These are phyloP conservation scores for Arthrobotrys iridis DNA, from an alignment of 2,329 filamentous ascomycete species.

Conservation along the genomic window DNA sequence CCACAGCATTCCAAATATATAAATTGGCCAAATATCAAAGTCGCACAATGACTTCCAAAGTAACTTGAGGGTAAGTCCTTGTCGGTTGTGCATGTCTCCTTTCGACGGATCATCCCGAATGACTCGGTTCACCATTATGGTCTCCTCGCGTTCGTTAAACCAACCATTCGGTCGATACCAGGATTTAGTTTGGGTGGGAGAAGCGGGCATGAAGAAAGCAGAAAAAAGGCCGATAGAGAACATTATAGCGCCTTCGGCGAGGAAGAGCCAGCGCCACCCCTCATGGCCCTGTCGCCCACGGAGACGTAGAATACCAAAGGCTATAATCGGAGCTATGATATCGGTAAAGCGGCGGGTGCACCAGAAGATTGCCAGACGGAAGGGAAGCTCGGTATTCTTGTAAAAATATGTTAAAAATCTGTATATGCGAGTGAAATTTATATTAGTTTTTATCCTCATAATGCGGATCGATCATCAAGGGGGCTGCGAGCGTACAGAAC, in stretches of 20 bases:
- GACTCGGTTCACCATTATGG: slow-evolving; percentile 74
- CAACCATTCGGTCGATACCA: slow-evolving; percentile 72
- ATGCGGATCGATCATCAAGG: too few relatives aligned
- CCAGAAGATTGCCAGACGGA: slow-evolving; percentile 76
- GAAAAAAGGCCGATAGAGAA: slow-evolving; percentile 68
- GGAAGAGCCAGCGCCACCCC: slow-evolving; percentile 69
- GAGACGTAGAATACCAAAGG: slow-evolving; percentile 67
- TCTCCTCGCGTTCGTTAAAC: slow-evolving; percentile 73
- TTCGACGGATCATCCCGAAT: slow-evolving; percentile 70
- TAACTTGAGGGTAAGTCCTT: slow-evolving; percentile 66
- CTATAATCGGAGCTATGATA: slow-evolving; percentile 69
- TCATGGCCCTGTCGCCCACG: slow-evolving; percentile 65
- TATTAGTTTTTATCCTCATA: not conserved
- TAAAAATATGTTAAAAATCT: slow-evolving; percentile 78
- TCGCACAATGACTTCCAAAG: slow-evolving; percentile 69
- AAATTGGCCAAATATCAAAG: slow-evolving; percentile 71
- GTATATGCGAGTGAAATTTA: not conserved
- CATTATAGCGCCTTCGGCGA: slow-evolving; percentile 64
- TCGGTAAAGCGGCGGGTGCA: slow-evolving; percentile 70
- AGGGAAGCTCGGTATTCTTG: slow-evolving; percentile 74
- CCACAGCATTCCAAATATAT: slow-evolving; percentile 67
- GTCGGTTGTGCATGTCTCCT: slow-evolving; percentile 71
- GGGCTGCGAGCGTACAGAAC: slow-evolving; percentile 8
- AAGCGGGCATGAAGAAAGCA: slow-evolving; percentile 70
- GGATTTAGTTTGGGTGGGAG: slow-evolving; percentile 73